phyloP scores from a whole-genome alignment of 2,329 filamentous ascomycete genomes.

The Sclerotinia nivalis region DNA sequence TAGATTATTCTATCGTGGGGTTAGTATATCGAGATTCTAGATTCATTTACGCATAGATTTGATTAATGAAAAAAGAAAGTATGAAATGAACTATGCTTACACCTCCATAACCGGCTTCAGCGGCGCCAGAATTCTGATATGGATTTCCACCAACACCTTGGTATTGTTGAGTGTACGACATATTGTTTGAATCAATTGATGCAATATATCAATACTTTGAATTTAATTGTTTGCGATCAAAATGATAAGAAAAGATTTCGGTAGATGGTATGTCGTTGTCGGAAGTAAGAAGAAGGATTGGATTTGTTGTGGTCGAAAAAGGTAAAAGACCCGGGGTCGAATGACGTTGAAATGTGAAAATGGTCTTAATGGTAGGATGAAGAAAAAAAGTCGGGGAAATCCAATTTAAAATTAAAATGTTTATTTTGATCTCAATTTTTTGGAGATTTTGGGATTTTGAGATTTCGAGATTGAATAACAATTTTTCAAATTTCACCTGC shows the following conservation, averaged over 20 bases:
- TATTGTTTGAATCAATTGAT: slow-evolving; percentile 41
- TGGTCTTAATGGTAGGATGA: neutral
- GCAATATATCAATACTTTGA: slow-evolving; percentile 5
- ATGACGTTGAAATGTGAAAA: slow-evolving; percentile 9
- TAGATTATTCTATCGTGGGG: slow-evolving; percentile 27
- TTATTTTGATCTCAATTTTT: slow-evolving; percentile 3
- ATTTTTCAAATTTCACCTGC: no score
- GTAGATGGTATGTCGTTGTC: slow-evolving; percentile 8
- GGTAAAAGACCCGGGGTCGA: slow-evolving; percentile 4
- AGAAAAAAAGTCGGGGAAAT: slow-evolving; percentile 8
- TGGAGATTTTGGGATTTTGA: neutral
- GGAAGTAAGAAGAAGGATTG: neutral
- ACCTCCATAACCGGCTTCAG: slow-evolving; percentile 36
- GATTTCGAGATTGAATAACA: neutral
- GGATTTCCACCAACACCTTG: slow-evolving; percentile 56
- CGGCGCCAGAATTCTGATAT: slow-evolving; percentile 48
- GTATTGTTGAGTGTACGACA: slow-evolving; percentile 62
- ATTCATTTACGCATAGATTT: neutral
- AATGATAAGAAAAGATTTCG: neutral
- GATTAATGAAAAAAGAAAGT: neutral
- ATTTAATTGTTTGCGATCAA: slow-evolving; percentile 7
- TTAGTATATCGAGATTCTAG: neutral
- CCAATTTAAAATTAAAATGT: neutral
- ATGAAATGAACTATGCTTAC: slow-evolving; percentile 21
- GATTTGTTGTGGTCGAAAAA: neutral